Percentiles rank a stretch among this genome's conserved stretches.
These are phyloP conservation scores for Ajuga reptans DNA, from an alignment of 305 asterid genomes.

Conservation along the genomic window DNA sequence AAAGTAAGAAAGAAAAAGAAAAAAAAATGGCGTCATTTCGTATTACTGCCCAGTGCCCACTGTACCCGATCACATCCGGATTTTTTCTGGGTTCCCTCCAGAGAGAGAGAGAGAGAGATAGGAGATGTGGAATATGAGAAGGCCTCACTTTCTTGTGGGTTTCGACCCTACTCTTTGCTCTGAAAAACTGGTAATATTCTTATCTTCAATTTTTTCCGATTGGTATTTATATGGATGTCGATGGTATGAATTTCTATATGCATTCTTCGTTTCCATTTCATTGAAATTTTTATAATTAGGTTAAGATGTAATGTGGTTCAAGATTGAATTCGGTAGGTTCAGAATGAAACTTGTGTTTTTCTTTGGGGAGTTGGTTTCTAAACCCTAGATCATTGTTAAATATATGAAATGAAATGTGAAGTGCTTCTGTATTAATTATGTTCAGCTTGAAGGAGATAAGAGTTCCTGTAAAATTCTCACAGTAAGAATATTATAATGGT, in stretches of 20 bases:
- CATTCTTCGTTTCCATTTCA: not conserved
- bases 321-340: not conserved
- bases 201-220: not conserved
- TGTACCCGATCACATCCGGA: conserved; percentile 11
- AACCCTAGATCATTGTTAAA: not conserved
- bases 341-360: not conserved
- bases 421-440: not conserved
- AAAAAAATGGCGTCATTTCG: no score
- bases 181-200: conserved; percentile 50
- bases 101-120: conserved; percentile 20
- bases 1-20: no score
- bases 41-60: no score
- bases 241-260: not conserved
- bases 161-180: conserved; percentile 60
- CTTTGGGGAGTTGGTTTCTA: not conserved
- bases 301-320: conserved; percentile 23
- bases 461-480: not conserved
- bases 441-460: not conserved
- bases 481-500: not conserved
- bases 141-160: conserved; percentile 69
- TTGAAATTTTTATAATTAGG: not conserved
- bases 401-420: not conserved
- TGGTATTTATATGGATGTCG: not conserved
- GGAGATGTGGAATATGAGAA: conserved; percentile 44
- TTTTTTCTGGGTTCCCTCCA: conserved; percentile 17